These are phyloP conservation scores for Carpinus viminea DNA, from an alignment of 306 rosid species.

Conservation along the genomic window DNA sequence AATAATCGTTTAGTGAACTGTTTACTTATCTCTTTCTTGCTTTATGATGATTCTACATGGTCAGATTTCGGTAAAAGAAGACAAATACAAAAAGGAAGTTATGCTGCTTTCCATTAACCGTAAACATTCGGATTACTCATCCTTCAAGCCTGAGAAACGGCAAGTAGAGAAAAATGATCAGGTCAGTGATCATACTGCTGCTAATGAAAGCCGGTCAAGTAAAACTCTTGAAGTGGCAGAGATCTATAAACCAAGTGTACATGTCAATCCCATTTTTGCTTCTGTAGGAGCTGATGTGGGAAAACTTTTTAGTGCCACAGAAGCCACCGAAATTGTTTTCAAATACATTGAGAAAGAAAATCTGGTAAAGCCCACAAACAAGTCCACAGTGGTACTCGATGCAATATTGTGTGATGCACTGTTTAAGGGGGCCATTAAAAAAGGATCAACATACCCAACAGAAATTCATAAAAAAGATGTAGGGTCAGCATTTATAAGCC, in stretches of 20 bases:
- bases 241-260: constrained; percentile 83
- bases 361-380: constrained; percentile 72
- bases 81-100: constrained; percentile 79
- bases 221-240: constrained; percentile 79
- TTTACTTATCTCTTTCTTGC: background rate
- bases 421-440: constrained; percentile 83
- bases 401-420: constrained; percentile 77
- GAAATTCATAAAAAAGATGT: constrained; percentile 87
- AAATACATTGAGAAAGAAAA: constrained; percentile 69
- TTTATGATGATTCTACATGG: constrained; percentile 24
- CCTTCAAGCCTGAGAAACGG: constrained; percentile 87
- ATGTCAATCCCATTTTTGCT: constrained; percentile 77
- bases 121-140: constrained; percentile 68
- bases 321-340: constrained; percentile 74
- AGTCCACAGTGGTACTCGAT: constrained; percentile 65
- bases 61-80: constrained; percentile 87
- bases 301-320: constrained; percentile 69
- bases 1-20: background rate
- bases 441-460: constrained; percentile 82
- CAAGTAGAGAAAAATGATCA: constrained; percentile 62
- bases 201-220: constrained; percentile 45
- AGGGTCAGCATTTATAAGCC: constrained; percentile 61
- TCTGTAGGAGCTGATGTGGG: constrained; percentile 70
- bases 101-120: constrained; percentile 55
- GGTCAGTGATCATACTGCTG: constrained; percentile 45